These are phyloP conservation scores for Quercus robur DNA, from an alignment of 306 rosid genomes.

Conservation along the genomic window DNA sequence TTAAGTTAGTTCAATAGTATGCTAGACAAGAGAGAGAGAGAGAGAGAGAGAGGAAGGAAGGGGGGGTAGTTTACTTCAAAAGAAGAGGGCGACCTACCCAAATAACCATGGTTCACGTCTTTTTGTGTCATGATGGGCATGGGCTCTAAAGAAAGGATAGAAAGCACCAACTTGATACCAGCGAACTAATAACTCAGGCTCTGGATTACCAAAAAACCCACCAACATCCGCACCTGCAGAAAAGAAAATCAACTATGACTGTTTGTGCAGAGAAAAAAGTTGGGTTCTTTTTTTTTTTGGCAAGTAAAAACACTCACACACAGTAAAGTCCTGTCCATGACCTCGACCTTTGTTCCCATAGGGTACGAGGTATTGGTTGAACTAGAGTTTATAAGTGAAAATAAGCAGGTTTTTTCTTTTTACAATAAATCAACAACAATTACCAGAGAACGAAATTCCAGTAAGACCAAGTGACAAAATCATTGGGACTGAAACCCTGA, in stretches of 20 bases:
- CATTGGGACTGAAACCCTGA: slow-evolving; percentile 92
- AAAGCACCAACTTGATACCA: slow-evolving; percentile 96
- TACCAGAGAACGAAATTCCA: slow-evolving; percentile 82
- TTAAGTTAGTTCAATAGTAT: not conserved
- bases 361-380: not conserved
- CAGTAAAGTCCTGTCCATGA: not conserved
- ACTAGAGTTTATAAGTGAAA: not conserved
- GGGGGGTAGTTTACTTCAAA: not conserved
- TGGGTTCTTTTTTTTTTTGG: not conserved
- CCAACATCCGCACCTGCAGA: slow-evolving; percentile 94
- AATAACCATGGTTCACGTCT: slow-evolving; percentile 98
- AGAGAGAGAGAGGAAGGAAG: too few species aligned
- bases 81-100: slow-evolving; percentile 62
- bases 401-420: not conserved
- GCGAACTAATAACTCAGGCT: slow-evolving; percentile 82
- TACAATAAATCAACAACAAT: slow-evolving; percentile 8
- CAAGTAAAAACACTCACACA: not conserved
- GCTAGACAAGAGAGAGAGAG: too few species aligned
- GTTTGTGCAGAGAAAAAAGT: not conserved
- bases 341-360: not conserved
- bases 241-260: slow-evolving; percentile 12
- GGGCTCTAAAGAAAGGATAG: slow-evolving; percentile 92
- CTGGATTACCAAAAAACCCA: slow-evolving; percentile 98
- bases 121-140: slow-evolving; percentile 96
- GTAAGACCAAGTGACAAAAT: slow-evolving; percentile 85